A percentile compares a stretch with the other conserved stretches of the same genome.
phyloP scores from a whole-genome alignment of 2,329 filamentous ascomycete species.

The Penicillium sp. region DNA sequence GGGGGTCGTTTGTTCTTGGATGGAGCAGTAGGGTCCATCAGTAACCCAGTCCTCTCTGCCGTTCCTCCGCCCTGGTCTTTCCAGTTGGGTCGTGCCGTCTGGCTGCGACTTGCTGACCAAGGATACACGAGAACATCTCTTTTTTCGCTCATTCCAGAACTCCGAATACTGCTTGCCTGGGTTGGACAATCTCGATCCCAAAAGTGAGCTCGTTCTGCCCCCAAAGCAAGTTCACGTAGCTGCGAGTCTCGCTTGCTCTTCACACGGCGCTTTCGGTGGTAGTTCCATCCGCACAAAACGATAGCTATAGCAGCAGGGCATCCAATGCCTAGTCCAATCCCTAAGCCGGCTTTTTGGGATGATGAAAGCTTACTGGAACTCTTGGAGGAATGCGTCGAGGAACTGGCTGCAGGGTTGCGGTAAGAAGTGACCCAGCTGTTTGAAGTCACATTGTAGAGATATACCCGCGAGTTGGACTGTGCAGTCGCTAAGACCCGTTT shows the following conservation, averaged over 20 bases:
- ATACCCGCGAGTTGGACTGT: constrained; percentile 45
- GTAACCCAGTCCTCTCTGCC: constrained; percentile 44
- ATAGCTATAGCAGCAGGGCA: constrained; percentile 52
- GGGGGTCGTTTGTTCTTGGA: constrained; percentile 37
- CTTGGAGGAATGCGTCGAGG: constrained; percentile 7
- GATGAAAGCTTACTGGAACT: constrained; percentile 25
- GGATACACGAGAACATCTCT: constrained; percentile 23
- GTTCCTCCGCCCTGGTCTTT: constrained; percentile 28
- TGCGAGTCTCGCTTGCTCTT: constrained; percentile 53
- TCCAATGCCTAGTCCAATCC: constrained; percentile 65
- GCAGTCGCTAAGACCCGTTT: constrained; percentile 36
- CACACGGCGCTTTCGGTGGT: constrained; percentile 48
- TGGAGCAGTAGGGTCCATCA: constrained; percentile 42
- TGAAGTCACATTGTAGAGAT: constrained; percentile 63
- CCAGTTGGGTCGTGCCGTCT: constrained; percentile 23
- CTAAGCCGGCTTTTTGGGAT: constrained; percentile 56
- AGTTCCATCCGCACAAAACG: constrained; percentile 50
- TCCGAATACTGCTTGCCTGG: constrained; percentile 38
- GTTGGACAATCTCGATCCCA: constrained; percentile 40
- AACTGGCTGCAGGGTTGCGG: constrained; percentile 41
- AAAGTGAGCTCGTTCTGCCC: constrained; percentile 49
- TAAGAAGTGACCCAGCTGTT: constrained; percentile 59
- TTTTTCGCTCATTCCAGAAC: constrained; percentile 27
- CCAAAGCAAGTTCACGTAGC: constrained; percentile 52
- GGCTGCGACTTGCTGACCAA: constrained; percentile 28